Evolutionary conservation across 192 early-diverging fungal genomes (phyloP).

Genomic region (Coemansia sp.): DNA sequence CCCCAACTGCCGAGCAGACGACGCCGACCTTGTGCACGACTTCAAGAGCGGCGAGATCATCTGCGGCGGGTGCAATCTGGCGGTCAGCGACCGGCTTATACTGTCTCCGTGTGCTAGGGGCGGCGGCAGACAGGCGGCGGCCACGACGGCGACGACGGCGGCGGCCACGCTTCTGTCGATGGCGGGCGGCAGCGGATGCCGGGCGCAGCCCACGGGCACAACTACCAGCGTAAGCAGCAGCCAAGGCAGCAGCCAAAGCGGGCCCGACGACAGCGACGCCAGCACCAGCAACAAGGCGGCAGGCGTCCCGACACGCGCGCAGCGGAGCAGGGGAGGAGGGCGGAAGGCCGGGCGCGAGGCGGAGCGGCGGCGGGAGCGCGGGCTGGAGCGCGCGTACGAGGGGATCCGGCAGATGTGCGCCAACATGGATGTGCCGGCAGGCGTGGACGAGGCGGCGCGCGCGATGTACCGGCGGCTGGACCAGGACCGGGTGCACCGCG

Average conservation of each 20-base stretch:
- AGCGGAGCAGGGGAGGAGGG: slow-evolving; percentile 22
- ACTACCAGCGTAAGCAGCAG: not conserved
- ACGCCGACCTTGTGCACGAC: slow-evolving; percentile 87
- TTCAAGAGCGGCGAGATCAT: slow-evolving; percentile 87
- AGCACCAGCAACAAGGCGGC: slow-evolving; percentile 61
- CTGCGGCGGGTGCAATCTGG: slow-evolving; percentile 89
- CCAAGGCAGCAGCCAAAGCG: slow-evolving; percentile 8
- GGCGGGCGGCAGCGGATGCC: slow-evolving; percentile 4
- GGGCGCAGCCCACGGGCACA: not conserved
- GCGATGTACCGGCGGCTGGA: slow-evolving; percentile 86
- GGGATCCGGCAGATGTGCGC: slow-evolving; percentile 80
- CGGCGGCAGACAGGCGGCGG: slow-evolving; percentile 79
- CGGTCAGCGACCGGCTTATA: slow-evolving; percentile 85
- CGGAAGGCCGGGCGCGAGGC: slow-evolving; percentile 55
- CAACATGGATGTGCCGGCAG: slow-evolving; percentile 72
- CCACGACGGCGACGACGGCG: slow-evolving; percentile 85
- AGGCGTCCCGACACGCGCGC: slow-evolving; percentile 6
- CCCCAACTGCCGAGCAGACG: slow-evolving; percentile 71
- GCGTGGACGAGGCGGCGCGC: slow-evolving; percentile 79
- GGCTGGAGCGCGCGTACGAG: slow-evolving; percentile 72
- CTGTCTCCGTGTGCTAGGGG: slow-evolving; percentile 76
- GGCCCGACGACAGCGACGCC: slow-evolving; percentile 64
- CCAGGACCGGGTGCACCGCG: slow-evolving; percentile 76
- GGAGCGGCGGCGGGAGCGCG: slow-evolving; percentile 71
- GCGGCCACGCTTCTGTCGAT: slow-evolving; percentile 52